Base-by-base conservation (phyloP, 2,329 filamentous ascomycete genomes). In the Fusarium nisikadoi region DNA sequence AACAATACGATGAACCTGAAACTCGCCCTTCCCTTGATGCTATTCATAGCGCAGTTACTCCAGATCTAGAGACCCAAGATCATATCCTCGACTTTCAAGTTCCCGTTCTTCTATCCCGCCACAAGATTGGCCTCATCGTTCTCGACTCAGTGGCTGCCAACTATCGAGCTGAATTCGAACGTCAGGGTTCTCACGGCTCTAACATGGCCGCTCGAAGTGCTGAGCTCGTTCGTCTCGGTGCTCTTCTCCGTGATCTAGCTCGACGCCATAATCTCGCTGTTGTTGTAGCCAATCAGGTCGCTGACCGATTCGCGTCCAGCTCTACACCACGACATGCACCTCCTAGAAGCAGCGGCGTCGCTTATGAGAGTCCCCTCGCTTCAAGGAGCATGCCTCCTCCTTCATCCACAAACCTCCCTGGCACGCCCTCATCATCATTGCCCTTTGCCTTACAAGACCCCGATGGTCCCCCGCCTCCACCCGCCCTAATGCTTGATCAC, bases 111-210 rank as follows among this genome's bases (percentile, higher is more conserved):
- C 90, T 97, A 25, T 84, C 88, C 72, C 89, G 93, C 50, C 90
- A 94, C 80, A 87, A 91, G 68, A 86, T 97, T 57, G 94, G 95
- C 5, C 87, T 99, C 3, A 83, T 99, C 3, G 88, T 98, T 19
- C 84, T 99, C 36, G 96, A 99, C 83, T 97, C 93, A 9, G 92
- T 99, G 33, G 95, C 96, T 1, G 94, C 96, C 66, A 99, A 99
- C 82, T 99, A 96, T 81, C 92, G 96, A 71, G 95, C 94, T 54
- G 95, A 98, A 80, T 96, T 94, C 76, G 92, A 94, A 74, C 87
- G 90, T 62, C 82, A 83, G 70, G 83, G 83, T 52, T 80, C 80
- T 57, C 80, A 79, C 61, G 82, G 82, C 71, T 84, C 81, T 75
- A 90, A 90, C 71, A 90, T 98, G 85, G 93, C 92, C 31, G 90